A percentile compares a stretch with the other conserved stretches of the same genome.
These are phyloP conservation scores for Malassezia yamatoensis DNA, from an alignment of 1,284 basidiomycete genomes.

Conservation along the genomic window DNA sequence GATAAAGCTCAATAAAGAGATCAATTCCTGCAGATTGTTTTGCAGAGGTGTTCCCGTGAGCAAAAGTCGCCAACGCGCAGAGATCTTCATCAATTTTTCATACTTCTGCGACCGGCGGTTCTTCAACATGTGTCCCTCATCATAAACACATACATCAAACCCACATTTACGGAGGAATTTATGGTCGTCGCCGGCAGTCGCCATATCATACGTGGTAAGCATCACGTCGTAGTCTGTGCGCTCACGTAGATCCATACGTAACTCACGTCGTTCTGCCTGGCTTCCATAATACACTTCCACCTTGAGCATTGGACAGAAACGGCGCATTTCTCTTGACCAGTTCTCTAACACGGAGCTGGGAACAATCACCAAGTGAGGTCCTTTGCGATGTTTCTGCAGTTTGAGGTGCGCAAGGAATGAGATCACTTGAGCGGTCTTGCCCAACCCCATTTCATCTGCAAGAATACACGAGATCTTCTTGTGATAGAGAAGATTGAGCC, in stretches of 20 bases:
- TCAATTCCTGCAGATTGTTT: constrained; percentile 72
- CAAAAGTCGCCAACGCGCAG: constrained; percentile 77
- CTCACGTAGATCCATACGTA: constrained; percentile 59
- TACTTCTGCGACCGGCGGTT: constrained; percentile 94
- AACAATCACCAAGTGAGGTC: constrained; percentile 87
- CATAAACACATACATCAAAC: constrained; percentile 77
- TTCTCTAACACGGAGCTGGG: constrained; percentile 88
- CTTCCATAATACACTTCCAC: constrained; percentile 86
- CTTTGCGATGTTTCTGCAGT: constrained; percentile 59
- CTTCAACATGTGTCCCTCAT: constrained; percentile 92
- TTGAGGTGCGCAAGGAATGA: constrained; percentile 85
- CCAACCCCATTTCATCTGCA: constrained; percentile 69
- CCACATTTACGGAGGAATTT: constrained; percentile 74
- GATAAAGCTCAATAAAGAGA: constrained; percentile 93
- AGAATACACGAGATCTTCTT: constrained; percentile 82
- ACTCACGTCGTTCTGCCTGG: constrained; percentile 70
- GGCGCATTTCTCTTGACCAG: constrained; percentile 90
- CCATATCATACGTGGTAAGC: constrained; percentile 90
- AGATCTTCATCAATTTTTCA: constrained; percentile 71
- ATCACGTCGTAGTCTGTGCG: constrained; percentile 78
- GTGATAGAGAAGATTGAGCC: constrained; percentile 78
- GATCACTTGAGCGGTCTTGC: constrained; percentile 97
- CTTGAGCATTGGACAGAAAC: constrained; percentile 73
- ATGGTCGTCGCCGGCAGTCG: constrained; percentile 70
- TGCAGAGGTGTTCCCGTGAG: constrained; percentile 91